Percentiles rank a stretch among this genome's conserved stretches.
phyloP scores from a whole-genome alignment of 305 asterid species.

The Euphrasia arctica region DNA sequence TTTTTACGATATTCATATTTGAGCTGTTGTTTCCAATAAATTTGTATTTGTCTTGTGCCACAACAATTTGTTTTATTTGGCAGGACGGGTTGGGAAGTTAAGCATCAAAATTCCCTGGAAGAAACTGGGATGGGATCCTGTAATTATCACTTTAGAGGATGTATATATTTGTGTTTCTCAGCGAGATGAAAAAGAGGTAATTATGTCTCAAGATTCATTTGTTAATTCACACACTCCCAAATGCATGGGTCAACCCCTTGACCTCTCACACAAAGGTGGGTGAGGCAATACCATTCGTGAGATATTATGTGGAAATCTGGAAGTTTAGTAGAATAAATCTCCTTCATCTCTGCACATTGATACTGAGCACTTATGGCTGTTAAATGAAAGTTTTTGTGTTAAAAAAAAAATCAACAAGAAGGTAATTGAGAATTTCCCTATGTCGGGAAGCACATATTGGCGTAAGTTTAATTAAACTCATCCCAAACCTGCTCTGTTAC shows the following conservation, averaged over 20 bases:
- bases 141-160: conserved; percentile 81
- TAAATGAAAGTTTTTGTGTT: neutral
- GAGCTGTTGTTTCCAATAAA: neutral
- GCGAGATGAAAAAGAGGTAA: conserved; percentile 86
- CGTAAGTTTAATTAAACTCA: neutral
- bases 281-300: conserved; percentile 3
- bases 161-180: conserved; percentile 68
- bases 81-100: conserved; percentile 87
- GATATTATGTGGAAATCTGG: neutral
- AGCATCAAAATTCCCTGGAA: conserved; percentile 98
- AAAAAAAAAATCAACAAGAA: neutral
- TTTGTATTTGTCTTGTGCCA: conserved; percentile 22
- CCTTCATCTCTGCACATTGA: neutral
- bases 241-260: neutral
- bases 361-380: conserved; percentile 6
- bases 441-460: neutral
- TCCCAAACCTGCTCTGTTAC: neutral
- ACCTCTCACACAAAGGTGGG: neutral
- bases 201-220: conserved; percentile 17
- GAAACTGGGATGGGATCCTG: conserved; percentile 98
- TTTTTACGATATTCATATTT: conserved; percentile 11
- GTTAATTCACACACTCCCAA: neutral
- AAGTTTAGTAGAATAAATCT: neutral
- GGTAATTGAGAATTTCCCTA: neutral
- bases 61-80: conserved; percentile 25